phyloP scores from a whole-genome alignment of 192 early-diverging fungal genomes.

The Entophlyctis helioformis region DNA sequence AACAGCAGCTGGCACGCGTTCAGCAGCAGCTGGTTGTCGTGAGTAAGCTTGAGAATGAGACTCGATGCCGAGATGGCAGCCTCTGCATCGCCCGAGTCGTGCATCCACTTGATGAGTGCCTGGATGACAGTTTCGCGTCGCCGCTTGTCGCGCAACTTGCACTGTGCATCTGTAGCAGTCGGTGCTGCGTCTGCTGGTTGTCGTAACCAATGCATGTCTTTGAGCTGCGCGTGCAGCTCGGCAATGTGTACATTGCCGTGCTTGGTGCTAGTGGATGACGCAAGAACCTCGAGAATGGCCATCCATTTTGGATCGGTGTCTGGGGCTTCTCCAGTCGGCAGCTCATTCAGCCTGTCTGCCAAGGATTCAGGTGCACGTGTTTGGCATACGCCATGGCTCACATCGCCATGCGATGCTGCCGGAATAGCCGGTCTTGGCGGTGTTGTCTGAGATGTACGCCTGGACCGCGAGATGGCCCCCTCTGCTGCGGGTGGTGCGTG shows the following conservation, averaged over 20 bases:
- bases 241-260: not conserved
- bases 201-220: constrained; percentile 6
- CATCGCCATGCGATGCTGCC: too few relatives aligned
- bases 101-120: constrained; percentile 23
- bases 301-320: not conserved
- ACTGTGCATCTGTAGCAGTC: not conserved
- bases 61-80: constrained; percentile 18
- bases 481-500: too few relatives aligned
- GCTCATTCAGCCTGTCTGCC: too few relatives aligned
- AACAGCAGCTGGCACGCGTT: constrained; percentile 22
- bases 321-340: too few relatives aligned
- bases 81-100: constrained; percentile 4
- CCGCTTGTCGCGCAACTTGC: constrained; percentile 1
- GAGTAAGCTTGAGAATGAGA: constrained; percentile 9
- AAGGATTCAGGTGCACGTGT: too few relatives aligned
- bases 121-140: constrained; percentile 9
- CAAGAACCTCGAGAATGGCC: too few relatives aligned
- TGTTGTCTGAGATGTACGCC: too few relatives aligned
- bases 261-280: too few relatives aligned
- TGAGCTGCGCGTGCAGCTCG: not conserved
- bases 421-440: too few relatives aligned
- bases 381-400: too few relatives aligned
- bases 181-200: not conserved
- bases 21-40: constrained; percentile 17
- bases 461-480: too few relatives aligned